Conservation (phyloP, 352 stramenopile species). For the Phytophthora sp. region DNA sequence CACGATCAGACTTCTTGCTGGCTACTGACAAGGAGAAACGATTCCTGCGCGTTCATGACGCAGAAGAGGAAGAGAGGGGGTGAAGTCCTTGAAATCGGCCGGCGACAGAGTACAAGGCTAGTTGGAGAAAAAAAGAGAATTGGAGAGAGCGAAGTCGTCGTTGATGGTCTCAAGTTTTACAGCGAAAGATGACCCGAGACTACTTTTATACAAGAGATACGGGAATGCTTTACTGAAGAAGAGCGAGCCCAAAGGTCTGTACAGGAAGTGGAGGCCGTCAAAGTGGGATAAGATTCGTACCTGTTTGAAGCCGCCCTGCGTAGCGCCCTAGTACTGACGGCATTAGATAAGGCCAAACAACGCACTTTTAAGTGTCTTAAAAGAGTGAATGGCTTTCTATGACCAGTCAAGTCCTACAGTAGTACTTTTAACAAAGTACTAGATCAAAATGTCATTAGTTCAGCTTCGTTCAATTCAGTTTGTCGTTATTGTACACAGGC, state of each 20-base stretch:
- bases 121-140: neutral
- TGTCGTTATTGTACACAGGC: too few species aligned
- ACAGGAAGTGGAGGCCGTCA: neutral
- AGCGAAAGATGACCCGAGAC: neutral
- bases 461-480: too few species aligned
- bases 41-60: neutral
- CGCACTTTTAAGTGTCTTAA: too few species aligned
- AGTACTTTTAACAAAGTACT: too few species aligned
- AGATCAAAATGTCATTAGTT: too few species aligned
- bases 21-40: neutral
- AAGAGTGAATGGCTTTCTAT: too few species aligned
- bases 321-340: neutral
- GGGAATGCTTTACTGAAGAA: neutral
- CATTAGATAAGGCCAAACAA: too few species aligned
- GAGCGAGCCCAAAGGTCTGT: neutral
- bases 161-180: neutral
- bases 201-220: neutral
- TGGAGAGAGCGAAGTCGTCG: neutral
- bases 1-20: neutral
- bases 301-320: neutral
- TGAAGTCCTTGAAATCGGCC: neutral
- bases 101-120: neutral
- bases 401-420: too few species aligned
- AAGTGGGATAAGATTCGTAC: neutral
- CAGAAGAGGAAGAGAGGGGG: neutral